Evolutionary conservation across 2,329 filamentous ascomycete species (phyloP).

Genomic region (Cyanodermella asteris): DNA sequence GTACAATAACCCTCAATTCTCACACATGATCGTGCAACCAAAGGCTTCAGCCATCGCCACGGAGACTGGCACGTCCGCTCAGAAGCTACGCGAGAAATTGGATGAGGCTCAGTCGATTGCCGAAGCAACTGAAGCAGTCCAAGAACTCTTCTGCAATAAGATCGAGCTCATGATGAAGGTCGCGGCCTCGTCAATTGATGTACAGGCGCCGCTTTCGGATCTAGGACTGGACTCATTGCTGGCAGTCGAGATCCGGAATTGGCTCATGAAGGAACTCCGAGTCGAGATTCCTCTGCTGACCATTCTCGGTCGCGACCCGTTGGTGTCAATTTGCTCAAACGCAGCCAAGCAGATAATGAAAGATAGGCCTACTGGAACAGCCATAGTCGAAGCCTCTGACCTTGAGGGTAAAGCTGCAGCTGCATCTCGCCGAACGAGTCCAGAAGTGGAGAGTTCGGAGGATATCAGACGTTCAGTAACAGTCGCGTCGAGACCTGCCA

Average conservation of each 20-base stretch:
- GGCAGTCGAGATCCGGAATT: slow-evolving; percentile 11
- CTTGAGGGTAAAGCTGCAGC: no score
- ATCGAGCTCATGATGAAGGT: slow-evolving; percentile 8
- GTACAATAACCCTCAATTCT: slow-evolving; percentile 3
- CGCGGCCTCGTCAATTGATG: slow-evolving; percentile 3
- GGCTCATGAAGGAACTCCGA: slow-evolving; percentile 9
- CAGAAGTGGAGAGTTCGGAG: no score
- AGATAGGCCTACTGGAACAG: no score
- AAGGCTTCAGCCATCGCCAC: no score
- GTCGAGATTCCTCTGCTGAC: slow-evolving; percentile 8
- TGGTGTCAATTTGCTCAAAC: not conserved
- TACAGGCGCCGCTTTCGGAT: slow-evolving; percentile 8
- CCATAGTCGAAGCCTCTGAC: no score
- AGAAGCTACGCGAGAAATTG: slow-evolving; percentile 1
- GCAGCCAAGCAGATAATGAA: not conserved
- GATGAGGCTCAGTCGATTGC: not conserved
- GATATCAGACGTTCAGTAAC: no score
- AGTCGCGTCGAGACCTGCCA: no score
- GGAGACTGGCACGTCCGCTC: no score
- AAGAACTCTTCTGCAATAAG: no score
- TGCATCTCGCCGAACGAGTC: no score
- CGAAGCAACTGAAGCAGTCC: slow-evolving; percentile 1
- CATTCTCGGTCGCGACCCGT: slow-evolving; percentile 1
- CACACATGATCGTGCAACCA: slow-evolving; percentile 1
- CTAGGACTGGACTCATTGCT: slow-evolving; percentile 10